Conservation (phyloP, 2,329 filamentous ascomycete species). For the Colletotrichum chrysophilum region DNA sequence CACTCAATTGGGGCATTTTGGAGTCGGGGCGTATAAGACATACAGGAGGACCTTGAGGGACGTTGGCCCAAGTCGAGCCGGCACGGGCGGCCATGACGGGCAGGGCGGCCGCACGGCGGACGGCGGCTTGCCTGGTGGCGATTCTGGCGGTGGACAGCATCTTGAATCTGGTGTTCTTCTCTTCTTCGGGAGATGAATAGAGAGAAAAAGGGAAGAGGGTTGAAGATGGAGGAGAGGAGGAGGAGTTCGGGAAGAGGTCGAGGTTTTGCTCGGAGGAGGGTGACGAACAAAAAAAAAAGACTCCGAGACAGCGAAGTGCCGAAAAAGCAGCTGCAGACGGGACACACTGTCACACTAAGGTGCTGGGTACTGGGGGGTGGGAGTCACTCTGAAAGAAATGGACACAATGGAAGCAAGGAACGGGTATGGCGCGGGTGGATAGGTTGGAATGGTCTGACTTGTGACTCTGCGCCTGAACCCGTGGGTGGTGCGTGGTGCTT, state of each 20-base stretch:
- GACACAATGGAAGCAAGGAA: not conserved
- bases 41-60: slow-evolving; percentile 94
- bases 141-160: slow-evolving; percentile 24
- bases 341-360: not conserved
- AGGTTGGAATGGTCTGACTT: slow-evolving; percentile 16
- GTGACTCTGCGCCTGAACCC: slow-evolving; percentile 5
- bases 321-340: slow-evolving; percentile 14
- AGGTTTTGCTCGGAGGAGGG: not conserved
- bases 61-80: slow-evolving; percentile 87
- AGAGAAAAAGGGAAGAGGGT: not conserved
- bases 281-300: not conserved
- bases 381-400: not conserved
- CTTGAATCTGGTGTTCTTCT: not conserved
- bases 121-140: slow-evolving; percentile 23
- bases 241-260: not conserved
- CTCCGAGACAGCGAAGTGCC: slow-evolving; percentile 21
- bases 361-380: not conserved
- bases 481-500: not conserved
- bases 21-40: slow-evolving; percentile 41
- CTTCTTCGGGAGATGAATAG: not conserved
- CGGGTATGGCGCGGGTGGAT: not conserved
- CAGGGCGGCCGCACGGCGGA: slow-evolving; percentile 19
- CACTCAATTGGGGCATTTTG: slow-evolving; percentile 21
- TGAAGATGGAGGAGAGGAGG: not conserved
- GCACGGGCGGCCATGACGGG: slow-evolving; percentile 34